Percentiles rank a stretch among this genome's conserved stretches.
These are phyloP conservation scores for Penicillium dipodomyicola DNA, from an alignment of 495 filamentous ascomycete species.

Conservation along the genomic window DNA sequence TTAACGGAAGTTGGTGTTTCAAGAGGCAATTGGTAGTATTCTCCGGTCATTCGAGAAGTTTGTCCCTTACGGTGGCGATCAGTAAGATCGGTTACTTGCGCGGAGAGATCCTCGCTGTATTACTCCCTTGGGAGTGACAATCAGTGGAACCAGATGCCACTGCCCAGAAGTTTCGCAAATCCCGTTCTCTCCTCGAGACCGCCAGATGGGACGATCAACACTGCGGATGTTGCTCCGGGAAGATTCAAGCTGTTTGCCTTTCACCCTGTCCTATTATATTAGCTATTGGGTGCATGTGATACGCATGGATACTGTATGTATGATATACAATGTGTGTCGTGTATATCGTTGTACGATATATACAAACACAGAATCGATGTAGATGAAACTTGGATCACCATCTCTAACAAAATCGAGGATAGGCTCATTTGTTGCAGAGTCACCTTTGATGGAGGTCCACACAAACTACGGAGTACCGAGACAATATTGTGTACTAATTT, in stretches of 20 bases:
- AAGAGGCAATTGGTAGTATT: not conserved
- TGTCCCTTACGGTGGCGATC: conserved; percentile 9
- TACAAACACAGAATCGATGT: not conserved
- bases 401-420: conserved; percentile 1
- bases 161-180: conserved; percentile 10
- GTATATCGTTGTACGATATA: not conserved
- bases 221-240: conserved; percentile 11
- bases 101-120: conserved; percentile 23
- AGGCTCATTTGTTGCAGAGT: not conserved
- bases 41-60: conserved; percentile 9
- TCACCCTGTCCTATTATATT: not conserved
- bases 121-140: conserved; percentile 25
- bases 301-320: not conserved
- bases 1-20: not conserved
- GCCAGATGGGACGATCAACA: conserved; percentile 16
- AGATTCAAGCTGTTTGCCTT: conserved; percentile 4
- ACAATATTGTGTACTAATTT: conserved; percentile 4
- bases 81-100: not conserved
- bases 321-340: not conserved
- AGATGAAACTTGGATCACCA: not conserved
- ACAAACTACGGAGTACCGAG: not conserved
- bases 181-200: conserved; percentile 13
- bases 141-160: conserved; percentile 33
- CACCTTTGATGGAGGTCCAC: conserved; percentile 1
- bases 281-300: conserved; percentile 2